A percentile compares a stretch with the other conserved stretches of the same genome.
phyloP scores from a whole-genome alignment of 1,284 basidiomycete species.

The Cryptococcus maquisensis region DNA sequence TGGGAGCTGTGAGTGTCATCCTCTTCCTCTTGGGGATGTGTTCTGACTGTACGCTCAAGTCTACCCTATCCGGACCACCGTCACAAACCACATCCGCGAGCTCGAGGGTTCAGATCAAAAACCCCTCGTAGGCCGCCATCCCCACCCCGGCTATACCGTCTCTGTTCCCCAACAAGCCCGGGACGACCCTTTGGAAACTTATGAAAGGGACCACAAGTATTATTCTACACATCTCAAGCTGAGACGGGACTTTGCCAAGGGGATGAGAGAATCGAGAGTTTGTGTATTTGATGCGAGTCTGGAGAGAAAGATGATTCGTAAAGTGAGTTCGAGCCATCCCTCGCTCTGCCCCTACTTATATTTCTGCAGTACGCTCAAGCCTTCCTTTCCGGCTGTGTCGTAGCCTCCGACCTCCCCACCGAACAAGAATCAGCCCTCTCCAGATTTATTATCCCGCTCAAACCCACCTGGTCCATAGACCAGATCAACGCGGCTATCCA shows the following conservation, averaged over 20 bases:
- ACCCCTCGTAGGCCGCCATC: constrained; percentile 30
- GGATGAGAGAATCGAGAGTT: constrained; percentile 43
- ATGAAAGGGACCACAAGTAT: constrained; percentile 30
- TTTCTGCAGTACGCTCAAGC: constrained; percentile 44
- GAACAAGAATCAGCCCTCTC: constrained; percentile 43
- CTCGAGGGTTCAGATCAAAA: constrained; percentile 3
- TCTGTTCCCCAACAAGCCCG: constrained; percentile 23
- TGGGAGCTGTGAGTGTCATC: constrained; percentile 33
- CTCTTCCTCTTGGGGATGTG: neutral
- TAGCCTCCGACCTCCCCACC: constrained; percentile 46
- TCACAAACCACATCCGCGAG: constrained; percentile 25
- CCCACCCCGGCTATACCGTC: constrained; percentile 45
- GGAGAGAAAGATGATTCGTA: constrained; percentile 46
- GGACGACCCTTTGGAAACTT: constrained; percentile 39
- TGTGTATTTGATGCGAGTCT: constrained; percentile 49
- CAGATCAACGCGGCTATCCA: constrained; percentile 34
- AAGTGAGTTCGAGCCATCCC: constrained; percentile 18
- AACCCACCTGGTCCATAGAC: constrained; percentile 40
- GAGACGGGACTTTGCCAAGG: constrained; percentile 42
- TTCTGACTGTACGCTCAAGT: constrained; percentile 18
- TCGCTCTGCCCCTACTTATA: neutral
- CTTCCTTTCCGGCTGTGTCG: constrained; percentile 43
- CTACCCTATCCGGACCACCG: constrained; percentile 47
- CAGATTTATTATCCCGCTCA: constrained; percentile 37
- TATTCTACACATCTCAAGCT: constrained; percentile 35